Conservation (phyloP, 176 grass and related monocot species). For the Avena sativa region DNA sequence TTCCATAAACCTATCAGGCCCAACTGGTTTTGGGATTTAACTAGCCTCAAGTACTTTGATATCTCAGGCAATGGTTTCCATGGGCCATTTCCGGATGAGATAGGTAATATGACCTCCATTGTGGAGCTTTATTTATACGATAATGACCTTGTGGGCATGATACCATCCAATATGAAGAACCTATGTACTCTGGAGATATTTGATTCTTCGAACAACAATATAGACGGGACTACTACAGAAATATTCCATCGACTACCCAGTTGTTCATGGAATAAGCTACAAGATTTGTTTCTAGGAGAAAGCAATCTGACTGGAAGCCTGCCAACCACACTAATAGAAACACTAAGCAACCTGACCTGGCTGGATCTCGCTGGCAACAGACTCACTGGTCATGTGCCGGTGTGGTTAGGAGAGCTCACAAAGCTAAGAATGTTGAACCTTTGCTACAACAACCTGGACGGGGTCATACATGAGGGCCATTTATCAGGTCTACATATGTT, state of each 20-base stretch:
- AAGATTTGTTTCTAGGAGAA: rapidly evolving
- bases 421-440: not conserved
- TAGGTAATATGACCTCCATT: not conserved
- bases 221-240: not conserved
- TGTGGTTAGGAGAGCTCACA: slow-evolving; percentile 13
- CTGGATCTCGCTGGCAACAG: not conserved
- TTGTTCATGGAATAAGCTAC: not conserved
- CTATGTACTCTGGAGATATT: slow-evolving; percentile 13
- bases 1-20: not conserved
- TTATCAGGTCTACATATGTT: not conserved
- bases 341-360: not conserved
- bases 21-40: slow-evolving; percentile 3
- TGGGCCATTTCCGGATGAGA: not conserved
- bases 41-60: not conserved
- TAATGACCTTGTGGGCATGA: not conserved
- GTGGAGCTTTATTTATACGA: not conserved
- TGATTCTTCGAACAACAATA: not conserved
- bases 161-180: too few species aligned
- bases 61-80: not conserved
- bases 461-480: not conserved
- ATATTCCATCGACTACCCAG: not conserved
- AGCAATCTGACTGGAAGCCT: slow-evolving; percentile 7
- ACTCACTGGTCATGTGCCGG: not conserved
- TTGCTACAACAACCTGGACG: not conserved
- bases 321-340: not conserved